A percentile compares a stretch with the other conserved stretches of the same genome.
Evolutionary conservation across 495 filamentous ascomycete species (phyloP).

Genomic region (Margaritispora aquatica): DNA sequence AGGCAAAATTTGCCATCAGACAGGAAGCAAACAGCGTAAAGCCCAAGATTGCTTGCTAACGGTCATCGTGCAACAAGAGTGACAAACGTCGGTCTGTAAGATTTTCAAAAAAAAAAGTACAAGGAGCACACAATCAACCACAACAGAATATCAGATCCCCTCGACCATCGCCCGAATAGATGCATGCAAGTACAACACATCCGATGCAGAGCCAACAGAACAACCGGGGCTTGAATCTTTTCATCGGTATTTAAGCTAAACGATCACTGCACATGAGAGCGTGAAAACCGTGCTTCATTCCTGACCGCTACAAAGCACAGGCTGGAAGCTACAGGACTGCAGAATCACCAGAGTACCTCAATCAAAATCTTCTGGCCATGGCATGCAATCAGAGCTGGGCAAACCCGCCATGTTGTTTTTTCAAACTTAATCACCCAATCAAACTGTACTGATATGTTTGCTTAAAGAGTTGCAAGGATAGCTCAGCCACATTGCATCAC

Average conservation of each 20-base stretch:
- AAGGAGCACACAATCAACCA: not conserved
- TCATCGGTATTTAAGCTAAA: conserved; percentile 16
- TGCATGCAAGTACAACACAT: conserved; percentile 12
- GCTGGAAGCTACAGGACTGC: not conserved
- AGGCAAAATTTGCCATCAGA: conserved; percentile 1
- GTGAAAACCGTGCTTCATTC: conserved; percentile 3
- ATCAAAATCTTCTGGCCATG: not conserved
- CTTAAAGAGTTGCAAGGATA: conserved; percentile 9
- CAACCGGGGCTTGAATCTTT: not conserved
- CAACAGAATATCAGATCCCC: conserved; percentile 1
- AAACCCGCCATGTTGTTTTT: conserved; percentile 15
- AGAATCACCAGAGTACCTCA: conserved; percentile 1
- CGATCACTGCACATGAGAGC: not conserved
- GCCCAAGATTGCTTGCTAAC: conserved; percentile 1
- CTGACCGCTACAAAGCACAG: conserved; percentile 3
- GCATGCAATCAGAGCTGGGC: conserved; percentile 18
- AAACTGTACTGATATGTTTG: conserved; percentile 13
- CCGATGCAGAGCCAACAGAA: conserved; percentile 8
- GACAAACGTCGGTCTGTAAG: conserved; percentile 17
- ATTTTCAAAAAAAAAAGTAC: too few relatives aligned
- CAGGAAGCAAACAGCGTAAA: conserved; percentile 19
- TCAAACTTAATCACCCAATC: conserved; percentile 3
- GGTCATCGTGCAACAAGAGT: conserved; percentile 13
- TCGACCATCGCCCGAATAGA: conserved; percentile 2
- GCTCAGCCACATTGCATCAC: conserved; percentile 14